Conservation (phyloP, 139 green algal species). For the Yamagishiella unicocca region DNA sequence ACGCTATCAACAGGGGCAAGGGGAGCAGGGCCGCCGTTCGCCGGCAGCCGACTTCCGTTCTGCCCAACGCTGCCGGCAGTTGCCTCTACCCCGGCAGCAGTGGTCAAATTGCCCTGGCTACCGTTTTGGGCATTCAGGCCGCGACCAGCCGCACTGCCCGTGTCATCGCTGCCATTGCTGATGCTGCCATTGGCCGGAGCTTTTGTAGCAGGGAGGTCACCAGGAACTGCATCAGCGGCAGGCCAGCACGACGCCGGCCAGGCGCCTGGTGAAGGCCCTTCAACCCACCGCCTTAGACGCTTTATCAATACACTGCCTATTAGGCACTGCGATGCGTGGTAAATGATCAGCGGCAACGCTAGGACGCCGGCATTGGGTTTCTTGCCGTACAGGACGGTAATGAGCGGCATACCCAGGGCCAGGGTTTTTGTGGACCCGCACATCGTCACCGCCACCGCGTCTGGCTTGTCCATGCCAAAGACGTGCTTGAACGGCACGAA, state of each 20-base stretch:
- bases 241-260: constrained; percentile 24
- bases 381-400: constrained; percentile 62
- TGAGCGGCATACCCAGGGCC: constrained; percentile 57
- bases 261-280: background rate
- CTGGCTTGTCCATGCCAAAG: constrained; percentile 28
- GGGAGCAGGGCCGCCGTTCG: too few species aligned
- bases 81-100: too few species aligned
- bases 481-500: constrained; percentile 20
- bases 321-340: constrained; percentile 55
- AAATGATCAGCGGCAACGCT: constrained; percentile 57
- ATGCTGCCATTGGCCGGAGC: background rate
- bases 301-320: constrained; percentile 47
- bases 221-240: background rate
- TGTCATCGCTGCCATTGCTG: background rate
- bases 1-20: too few species aligned
- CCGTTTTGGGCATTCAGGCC: too few species aligned
- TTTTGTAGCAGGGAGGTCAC: too few species aligned
- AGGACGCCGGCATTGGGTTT: constrained; percentile 47
- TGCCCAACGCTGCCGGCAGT: too few species aligned
- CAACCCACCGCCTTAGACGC: constrained; percentile 38
- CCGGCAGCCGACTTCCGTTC: too few species aligned
- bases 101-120: too few species aligned
- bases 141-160: too few species aligned
- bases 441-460: constrained; percentile 55
- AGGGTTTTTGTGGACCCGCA: constrained; percentile 63